Evolutionary conservation across 495 filamentous ascomycete species (phyloP), one percentile per base, ranked within the genome.

Genomic region (Cercophora samala): DNA sequence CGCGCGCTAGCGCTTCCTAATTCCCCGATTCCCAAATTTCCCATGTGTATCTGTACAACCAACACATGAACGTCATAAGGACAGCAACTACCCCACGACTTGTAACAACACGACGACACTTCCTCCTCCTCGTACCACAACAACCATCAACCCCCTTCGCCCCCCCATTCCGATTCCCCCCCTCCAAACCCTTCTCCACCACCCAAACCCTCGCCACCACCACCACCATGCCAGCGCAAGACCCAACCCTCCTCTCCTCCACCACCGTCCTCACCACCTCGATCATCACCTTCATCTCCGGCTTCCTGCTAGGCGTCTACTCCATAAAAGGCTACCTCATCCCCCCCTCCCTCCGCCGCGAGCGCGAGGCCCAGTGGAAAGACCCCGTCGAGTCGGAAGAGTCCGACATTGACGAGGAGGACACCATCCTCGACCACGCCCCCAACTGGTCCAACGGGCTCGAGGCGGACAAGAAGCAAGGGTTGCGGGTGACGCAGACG

Each of bases 251-350:
- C 13, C 15, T 62, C 60, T 64, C 67, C 58, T 63, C 74, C 22
- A 56, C 55, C 19, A 66, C 80, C 60, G 79, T 92, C 64, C 75
- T 90, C 26, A 80, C 86, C 62, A 90, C 90, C 68, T 83, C 84
- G 63, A 79, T 92, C 56, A 74, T 89, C 9, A 83, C 87, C 26
- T 85, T 91, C 25, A 60, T 90, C 60, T 74, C 86, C 0, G 88
- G 90, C 64, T 92, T 90, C 66, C 73, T 86, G 52, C 73, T 87
- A 8, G 84, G 83, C 64, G 70, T 85, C 67, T 83, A 79, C 69
- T 77, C 84, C 9, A 78, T 83, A 54, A 74, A 79, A 19, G 84
- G 84, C 29, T 83, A 83, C 71, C 68, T 86, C 19, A 70, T 85
- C 51, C 78, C 80, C 1, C 83, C 84, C 1, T 64, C 73, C 1